A percentile compares a stretch with the other conserved stretches of the same genome.
Conservation (phyloP, 805 yeast species). For the Myxozyma neotropica region DNA sequence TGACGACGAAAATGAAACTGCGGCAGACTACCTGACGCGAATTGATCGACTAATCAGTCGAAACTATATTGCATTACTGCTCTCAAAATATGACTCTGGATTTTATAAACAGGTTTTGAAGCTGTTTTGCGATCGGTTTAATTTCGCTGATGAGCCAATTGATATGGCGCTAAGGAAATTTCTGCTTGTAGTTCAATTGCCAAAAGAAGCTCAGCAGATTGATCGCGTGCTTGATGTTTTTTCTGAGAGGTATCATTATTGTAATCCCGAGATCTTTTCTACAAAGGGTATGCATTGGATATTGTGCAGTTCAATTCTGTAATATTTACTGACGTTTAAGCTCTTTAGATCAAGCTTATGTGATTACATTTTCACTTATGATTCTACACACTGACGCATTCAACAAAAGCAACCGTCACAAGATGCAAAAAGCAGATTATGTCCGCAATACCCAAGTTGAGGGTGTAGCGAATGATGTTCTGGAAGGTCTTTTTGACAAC, state of each 20-base stretch:
- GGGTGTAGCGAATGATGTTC: constrained; percentile 43
- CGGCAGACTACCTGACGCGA: constrained; percentile 42
- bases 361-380: constrained; percentile 63
- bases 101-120: constrained; percentile 41
- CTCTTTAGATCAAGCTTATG: constrained; percentile 58
- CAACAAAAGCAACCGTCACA: constrained; percentile 65
- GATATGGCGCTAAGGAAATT: constrained; percentile 67
- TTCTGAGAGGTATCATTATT: constrained; percentile 53
- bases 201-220: constrained; percentile 75
- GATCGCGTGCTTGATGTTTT: constrained; percentile 66
- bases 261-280: constrained; percentile 46
- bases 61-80: constrained; percentile 38
- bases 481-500: constrained; percentile 66
- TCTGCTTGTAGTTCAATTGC: constrained; percentile 60
- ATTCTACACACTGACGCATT: constrained; percentile 76
- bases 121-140: constrained; percentile 46
- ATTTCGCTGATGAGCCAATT: constrained; percentile 58
- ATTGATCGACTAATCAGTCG: constrained; percentile 34
- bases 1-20: constrained; percentile 39
- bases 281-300: constrained; percentile 8
- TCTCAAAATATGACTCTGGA: constrained; percentile 41
- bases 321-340: neutral
- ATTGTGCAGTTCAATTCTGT: neutral
- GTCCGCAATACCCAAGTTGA: constrained; percentile 49
- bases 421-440: constrained; percentile 68